phyloP scores from a whole-genome alignment of 139 green algal species.

The Spirogloea muscicola region DNA sequence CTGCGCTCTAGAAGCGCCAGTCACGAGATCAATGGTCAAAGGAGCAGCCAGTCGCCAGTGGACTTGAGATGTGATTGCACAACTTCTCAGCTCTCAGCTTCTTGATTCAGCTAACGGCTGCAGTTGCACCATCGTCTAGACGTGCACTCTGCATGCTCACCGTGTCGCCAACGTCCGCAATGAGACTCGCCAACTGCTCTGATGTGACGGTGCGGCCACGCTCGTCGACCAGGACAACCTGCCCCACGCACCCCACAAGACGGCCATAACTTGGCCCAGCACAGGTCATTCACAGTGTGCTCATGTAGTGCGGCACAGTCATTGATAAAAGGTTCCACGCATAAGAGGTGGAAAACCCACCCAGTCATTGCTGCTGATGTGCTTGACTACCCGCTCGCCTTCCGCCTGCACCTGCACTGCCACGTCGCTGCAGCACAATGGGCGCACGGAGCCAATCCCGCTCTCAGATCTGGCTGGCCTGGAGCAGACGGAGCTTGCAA shows the following conservation, averaged over 20 bases:
- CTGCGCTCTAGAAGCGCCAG: no score
- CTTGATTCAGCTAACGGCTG: no score
- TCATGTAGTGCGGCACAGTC: no score
- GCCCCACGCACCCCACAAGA: neutral
- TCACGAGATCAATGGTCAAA: no score
- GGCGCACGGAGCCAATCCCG: no score
- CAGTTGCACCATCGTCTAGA: no score
- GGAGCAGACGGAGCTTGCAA: neutral
- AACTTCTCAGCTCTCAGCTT: no score
- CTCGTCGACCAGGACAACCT: constrained; percentile 69
- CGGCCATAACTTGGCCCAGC: neutral
- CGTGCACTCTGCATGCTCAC: no score
- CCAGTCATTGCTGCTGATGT: constrained; percentile 4
- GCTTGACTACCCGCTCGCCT: constrained; percentile 23
- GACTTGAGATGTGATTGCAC: no score
- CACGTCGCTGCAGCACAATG: constrained; percentile 16
- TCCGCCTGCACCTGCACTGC: constrained; percentile 16
- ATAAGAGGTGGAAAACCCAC: neutral
- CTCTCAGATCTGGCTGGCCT: no score
- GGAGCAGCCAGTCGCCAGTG: no score
- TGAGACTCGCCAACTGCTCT: constrained; percentile 60
- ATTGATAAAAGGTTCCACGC: no score
- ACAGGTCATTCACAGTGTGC: neutral
- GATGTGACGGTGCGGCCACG: constrained; percentile 54
- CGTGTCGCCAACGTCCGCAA: constrained; percentile 51